These are phyloP conservation scores for Ceratopteris richardii DNA, from an alignment of 75 land plant species.

Conservation along the genomic window DNA sequence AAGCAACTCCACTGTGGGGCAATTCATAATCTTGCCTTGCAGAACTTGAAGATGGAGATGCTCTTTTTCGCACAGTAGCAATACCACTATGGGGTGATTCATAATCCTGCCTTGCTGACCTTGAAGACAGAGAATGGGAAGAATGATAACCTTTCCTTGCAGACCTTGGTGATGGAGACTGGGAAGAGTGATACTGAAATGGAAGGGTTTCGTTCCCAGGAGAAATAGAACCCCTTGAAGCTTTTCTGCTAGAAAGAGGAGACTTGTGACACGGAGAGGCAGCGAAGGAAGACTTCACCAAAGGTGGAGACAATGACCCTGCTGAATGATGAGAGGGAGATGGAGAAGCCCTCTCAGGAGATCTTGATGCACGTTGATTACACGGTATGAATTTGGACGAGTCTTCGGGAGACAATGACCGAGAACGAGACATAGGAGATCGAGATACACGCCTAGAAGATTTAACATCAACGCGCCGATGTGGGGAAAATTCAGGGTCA, in stretches of 20 bases:
- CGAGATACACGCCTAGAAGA: background rate
- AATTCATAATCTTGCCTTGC: too few species aligned
- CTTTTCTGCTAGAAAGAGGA: background rate
- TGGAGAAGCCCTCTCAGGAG: background rate
- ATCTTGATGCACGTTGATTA: background rate
- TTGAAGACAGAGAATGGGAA: conserved; percentile 3
- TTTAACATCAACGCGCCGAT: background rate
- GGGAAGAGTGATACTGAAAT: background rate
- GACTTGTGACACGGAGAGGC: too few species aligned
- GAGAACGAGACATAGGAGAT: background rate
- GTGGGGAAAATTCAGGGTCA: background rate
- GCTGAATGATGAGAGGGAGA: background rate
- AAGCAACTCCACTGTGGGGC: too few species aligned
- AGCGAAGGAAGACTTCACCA: too few species aligned
- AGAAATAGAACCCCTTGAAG: background rate
- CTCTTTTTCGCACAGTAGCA: too few species aligned
- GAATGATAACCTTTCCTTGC: background rate
- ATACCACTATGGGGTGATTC: too few species aligned
- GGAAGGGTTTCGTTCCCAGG: background rate
- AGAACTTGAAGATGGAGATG: too few species aligned
- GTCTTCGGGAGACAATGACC: background rate
- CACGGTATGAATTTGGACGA: background rate
- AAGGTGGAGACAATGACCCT: background rate
- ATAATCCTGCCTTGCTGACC: background rate
- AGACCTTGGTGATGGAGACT: conserved; percentile 7